Percentiles rank a stretch among this genome's conserved stretches.
These are phyloP conservation scores for Triadica sebifera DNA, from an alignment of 345 rosid genomes.

Conservation along the genomic window DNA sequence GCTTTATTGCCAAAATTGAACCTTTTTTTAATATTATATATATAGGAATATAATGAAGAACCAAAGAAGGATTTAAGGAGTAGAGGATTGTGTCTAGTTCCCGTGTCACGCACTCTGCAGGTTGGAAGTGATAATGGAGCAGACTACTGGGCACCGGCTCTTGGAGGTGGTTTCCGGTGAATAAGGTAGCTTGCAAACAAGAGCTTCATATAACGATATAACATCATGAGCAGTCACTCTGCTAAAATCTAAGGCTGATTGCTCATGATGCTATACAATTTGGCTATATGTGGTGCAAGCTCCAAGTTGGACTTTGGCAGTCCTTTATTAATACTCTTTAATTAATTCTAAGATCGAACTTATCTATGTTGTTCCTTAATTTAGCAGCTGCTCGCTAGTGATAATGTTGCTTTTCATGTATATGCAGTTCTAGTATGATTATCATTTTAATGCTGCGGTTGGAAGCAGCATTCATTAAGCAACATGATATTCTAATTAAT, in stretches of 20 bases:
- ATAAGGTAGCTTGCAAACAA: not conserved
- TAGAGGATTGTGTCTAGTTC: slow-evolving; percentile 34
- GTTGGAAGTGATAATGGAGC: slow-evolving; percentile 34
- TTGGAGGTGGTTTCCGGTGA: slow-evolving; percentile 25
- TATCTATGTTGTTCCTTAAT: slow-evolving; percentile 14
- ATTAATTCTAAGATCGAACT: slow-evolving; percentile 1
- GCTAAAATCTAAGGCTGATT: slow-evolving; percentile 88
- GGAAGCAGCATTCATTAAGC: too few species aligned
- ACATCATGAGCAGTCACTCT: slow-evolving; percentile 99
- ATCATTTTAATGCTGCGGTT: slow-evolving; percentile 1
- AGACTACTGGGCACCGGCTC: slow-evolving; percentile 31
- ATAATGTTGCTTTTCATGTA: slow-evolving; percentile 7
- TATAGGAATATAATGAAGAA: slow-evolving; percentile 13
- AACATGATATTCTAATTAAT: not conserved
- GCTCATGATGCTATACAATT: slow-evolving; percentile 98
- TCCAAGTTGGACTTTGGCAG: not conserved
- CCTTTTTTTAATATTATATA: not conserved
- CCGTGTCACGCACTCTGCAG: slow-evolving; percentile 23
- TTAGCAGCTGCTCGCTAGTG: not conserved
- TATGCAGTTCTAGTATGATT: slow-evolving; percentile 8
- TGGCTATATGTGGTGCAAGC: slow-evolving; percentile 11
- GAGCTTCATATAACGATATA: slow-evolving; percentile 44
- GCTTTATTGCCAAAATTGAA: not conserved
- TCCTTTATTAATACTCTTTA: slow-evolving; percentile 3
- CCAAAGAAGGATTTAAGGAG: slow-evolving; percentile 23